phyloP scores from a whole-genome alignment of 2,329 filamentous ascomycete genomes.

The Didymosphaeria variabile region DNA sequence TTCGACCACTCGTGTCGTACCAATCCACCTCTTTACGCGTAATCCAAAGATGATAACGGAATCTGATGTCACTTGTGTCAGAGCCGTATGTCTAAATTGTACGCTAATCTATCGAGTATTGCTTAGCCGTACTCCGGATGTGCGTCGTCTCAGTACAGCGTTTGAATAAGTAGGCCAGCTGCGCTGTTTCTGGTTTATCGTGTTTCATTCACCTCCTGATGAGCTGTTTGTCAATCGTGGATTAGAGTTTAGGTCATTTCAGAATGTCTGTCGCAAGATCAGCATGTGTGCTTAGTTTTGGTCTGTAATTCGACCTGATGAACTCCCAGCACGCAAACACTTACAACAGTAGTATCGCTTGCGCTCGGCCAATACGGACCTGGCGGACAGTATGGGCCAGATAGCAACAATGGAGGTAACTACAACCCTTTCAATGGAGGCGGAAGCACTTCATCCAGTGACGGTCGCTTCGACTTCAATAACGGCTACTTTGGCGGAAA shows the following conservation, averaged over 20 bases:
- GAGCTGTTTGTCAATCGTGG: background rate
- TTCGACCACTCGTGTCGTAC: conserved; percentile 16
- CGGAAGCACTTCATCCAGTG: conserved; percentile 12
- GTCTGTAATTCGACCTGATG: conserved; percentile 7
- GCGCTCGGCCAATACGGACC: conserved; percentile 24
- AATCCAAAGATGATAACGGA: conserved; percentile 1
- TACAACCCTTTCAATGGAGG: conserved; percentile 12
- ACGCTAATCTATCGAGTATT: conserved; percentile 15
- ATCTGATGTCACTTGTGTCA: conserved; percentile 25
- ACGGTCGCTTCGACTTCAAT: conserved; percentile 11
- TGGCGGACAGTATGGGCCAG: conserved; percentile 21
- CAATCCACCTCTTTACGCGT: conserved; percentile 13
- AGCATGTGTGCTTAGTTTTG: conserved; percentile 18
- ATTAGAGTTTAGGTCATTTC: background rate
- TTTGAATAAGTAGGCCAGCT: conserved; percentile 18
- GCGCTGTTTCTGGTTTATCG: background rate
- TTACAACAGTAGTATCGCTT: conserved; percentile 19
- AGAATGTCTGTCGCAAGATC: conserved; percentile 14
- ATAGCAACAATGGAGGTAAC: conserved; percentile 9
- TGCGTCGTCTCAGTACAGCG: conserved; percentile 1
- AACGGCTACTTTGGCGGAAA: conserved; percentile 10
- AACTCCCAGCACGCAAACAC: conserved; percentile 12
- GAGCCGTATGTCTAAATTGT: conserved; percentile 6
- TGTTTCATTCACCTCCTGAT: background rate
- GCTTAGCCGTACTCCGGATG: conserved; percentile 16